Percentiles rank a stretch among this genome's conserved stretches.
phyloP scores from a whole-genome alignment of 805 yeast genomes.

The Candida namnaoensis region DNA sequence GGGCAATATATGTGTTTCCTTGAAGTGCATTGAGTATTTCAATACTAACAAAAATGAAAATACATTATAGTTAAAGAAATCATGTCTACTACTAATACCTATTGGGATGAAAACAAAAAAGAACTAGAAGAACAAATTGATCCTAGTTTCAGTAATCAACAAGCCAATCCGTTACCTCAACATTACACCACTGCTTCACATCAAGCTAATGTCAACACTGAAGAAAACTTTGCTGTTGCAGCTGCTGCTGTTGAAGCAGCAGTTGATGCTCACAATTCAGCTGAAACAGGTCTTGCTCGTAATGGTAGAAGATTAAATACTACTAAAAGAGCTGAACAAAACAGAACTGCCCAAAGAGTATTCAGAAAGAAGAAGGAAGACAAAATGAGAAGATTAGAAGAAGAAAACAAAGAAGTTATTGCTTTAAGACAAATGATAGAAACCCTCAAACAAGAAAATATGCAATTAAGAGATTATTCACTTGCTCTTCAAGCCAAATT shows the following conservation, averaged over 20 bases:
- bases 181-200: slow-evolving; percentile 5
- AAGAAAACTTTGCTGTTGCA: slow-evolving; percentile 20
- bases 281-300: slow-evolving; percentile 4
- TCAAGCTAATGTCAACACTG: slow-evolving; percentile 8
- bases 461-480: slow-evolving; percentile 64
- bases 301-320: slow-evolving; percentile 35
- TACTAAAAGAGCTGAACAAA: slow-evolving; percentile 86
- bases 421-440: slow-evolving; percentile 57
- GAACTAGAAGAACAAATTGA: slow-evolving; percentile 20
- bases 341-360: slow-evolving; percentile 86
- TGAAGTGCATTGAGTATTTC: too few relatives aligned
- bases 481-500: slow-evolving; percentile 60
- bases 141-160: slow-evolving; percentile 17
- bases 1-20: too few relatives aligned
- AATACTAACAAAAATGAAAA: too few relatives aligned
- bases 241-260: slow-evolving; percentile 14
- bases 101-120: not conserved
- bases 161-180: slow-evolving; percentile 8
- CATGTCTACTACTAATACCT: not conserved
- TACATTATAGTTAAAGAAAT: too few relatives aligned
- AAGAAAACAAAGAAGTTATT: slow-evolving; percentile 54
- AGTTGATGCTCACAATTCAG: not conserved
- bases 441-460: slow-evolving; percentile 60
- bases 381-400: slow-evolving; percentile 73
- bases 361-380: slow-evolving; percentile 80